Evolutionary conservation across 1,284 basidiomycete genomes (phyloP), one percentile per base, ranked within the genome.

Genomic region (Rhizoctonia solani): DNA sequence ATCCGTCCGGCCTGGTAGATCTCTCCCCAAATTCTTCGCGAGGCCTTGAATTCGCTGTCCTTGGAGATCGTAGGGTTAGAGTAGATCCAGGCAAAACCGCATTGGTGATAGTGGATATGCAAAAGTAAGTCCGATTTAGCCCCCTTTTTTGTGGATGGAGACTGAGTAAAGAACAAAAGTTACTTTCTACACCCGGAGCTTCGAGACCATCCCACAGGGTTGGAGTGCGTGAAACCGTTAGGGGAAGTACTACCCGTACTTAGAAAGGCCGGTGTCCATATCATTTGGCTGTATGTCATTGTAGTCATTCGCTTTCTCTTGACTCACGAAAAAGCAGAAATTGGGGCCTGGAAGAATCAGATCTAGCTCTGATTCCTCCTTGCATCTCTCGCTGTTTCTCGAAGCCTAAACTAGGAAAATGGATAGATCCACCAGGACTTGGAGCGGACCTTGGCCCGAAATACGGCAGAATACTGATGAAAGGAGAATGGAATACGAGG

Each of bases 91-190:
- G 78, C 42, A 76, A 78, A 50, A 83, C 80, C 30, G 87, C 86
- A 13, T 75, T 85, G 68, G 82, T 88, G 25, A 79, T 88, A 34
- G 81, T 88, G 68, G 87, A 88, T 73, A 88, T 89, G 87, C 87
- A 88, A 74, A 89, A 88, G 87, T 87, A 72, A 69, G 80, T 71
- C 6, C 50, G 16, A 39, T 8, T 39, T 8, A 39, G 9, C 9
- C 27, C 11, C 42, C 16, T 25, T 29, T 16, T 1, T 8, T 19
- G 4, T 27, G 42, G 13, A 41, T 19, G 32, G 6, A 21, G 37
- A 21, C 44, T 32, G 61, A 1, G 29, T 23, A 5, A 23, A 44
- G 30, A 65, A 49, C 52, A 50, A 66, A 67, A 87, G 85, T 76
- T 88, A 81, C 76, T 87, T 89, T 75, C 77, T 88, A 44, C 85